Conservation (phyloP, 2,329 filamentous ascomycete species). For the Zymoseptoria brevis region DNA sequence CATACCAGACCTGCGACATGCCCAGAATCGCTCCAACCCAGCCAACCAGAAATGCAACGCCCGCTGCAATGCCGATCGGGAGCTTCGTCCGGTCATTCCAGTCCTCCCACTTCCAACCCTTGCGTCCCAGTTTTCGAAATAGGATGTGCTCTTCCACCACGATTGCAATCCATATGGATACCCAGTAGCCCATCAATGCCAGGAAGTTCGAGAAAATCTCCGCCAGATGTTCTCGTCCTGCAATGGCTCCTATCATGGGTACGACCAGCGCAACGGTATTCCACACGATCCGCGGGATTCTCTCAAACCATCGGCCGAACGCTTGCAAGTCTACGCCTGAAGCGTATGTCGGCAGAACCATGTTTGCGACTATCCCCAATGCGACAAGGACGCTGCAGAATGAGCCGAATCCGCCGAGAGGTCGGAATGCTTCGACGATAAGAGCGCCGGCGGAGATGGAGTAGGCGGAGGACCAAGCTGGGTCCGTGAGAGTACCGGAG, state of each 20-base stretch:
- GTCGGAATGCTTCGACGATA: constrained; percentile 53
- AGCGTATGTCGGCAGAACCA: constrained; percentile 57
- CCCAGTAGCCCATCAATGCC: constrained; percentile 64
- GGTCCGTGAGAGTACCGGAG: constrained; percentile 46
- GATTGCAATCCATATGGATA: constrained; percentile 57
- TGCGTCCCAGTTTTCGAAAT: constrained; percentile 44
- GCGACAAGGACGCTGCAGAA: constrained; percentile 60
- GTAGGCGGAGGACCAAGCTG: constrained; percentile 52
- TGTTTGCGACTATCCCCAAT: constrained; percentile 58
- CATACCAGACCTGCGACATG: constrained; percentile 64
- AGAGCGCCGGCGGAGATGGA: constrained; percentile 53
- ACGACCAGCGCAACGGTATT: constrained; percentile 55
- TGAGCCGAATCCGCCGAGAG: constrained; percentile 55
- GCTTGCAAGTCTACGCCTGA: constrained; percentile 62
- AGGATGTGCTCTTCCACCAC: constrained; percentile 54
- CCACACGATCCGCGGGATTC: constrained; percentile 57
- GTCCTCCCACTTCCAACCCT: constrained; percentile 50
- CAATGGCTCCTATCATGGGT: constrained; percentile 57
- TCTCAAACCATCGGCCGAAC: constrained; percentile 50
- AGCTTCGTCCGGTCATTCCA: constrained; percentile 55
- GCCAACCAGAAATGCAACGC: constrained; percentile 54
- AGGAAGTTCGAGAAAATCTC: constrained; percentile 63
- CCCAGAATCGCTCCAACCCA: constrained; percentile 58
- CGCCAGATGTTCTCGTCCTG: constrained; percentile 52
- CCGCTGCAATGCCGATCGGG: constrained; percentile 54